Percentiles rank a stretch among this genome's conserved stretches.
Evolutionary conservation across 2,329 filamentous ascomycete genomes (phyloP).

Genomic region (Stachybotrys echinatus): DNA sequence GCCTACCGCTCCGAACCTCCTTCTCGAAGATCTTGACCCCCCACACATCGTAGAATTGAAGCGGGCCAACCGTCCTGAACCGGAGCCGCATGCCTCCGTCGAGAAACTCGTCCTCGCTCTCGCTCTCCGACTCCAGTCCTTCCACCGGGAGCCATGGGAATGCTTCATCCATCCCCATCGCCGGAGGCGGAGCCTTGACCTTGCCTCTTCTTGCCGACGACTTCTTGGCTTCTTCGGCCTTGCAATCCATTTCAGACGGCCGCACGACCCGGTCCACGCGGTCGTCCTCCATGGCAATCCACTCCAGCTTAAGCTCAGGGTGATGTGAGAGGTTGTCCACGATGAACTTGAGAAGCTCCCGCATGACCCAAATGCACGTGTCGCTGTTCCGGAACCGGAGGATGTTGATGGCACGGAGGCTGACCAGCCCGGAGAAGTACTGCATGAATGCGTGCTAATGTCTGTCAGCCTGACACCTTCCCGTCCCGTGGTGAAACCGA

Average conservation of each 20-base stretch:
- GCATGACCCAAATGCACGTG: constrained; percentile 50
- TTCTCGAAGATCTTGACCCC: constrained; percentile 55
- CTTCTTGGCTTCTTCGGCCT: constrained; percentile 19
- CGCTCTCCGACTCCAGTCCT: constrained; percentile 24
- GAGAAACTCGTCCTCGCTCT: constrained; percentile 23
- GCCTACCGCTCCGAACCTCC: constrained; percentile 39
- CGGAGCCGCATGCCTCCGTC: constrained; percentile 25
- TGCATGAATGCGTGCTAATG: constrained; percentile 53
- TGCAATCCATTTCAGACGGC: constrained; percentile 22
- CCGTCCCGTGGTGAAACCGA: not conserved
- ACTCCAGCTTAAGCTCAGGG: constrained; percentile 51
- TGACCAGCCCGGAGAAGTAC: constrained; percentile 39
- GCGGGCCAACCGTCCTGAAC: constrained; percentile 28
- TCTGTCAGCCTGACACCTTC: not conserved
- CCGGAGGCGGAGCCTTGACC: constrained; percentile 16
- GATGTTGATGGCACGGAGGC: constrained; percentile 51
- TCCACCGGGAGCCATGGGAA: constrained; percentile 22
- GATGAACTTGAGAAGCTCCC: constrained; percentile 53
- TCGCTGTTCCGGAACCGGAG: constrained; percentile 50
- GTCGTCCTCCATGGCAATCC: constrained; percentile 49
- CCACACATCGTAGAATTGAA: constrained; percentile 34
- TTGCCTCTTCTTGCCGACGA: constrained; percentile 26
- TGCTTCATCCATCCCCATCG: constrained; percentile 3
- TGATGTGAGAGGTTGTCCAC: constrained; percentile 53
- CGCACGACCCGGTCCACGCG: constrained; percentile 44